These are phyloP conservation scores for Haematococcus sp. DNA, from an alignment of 139 green algal species.

Conservation along the genomic window DNA sequence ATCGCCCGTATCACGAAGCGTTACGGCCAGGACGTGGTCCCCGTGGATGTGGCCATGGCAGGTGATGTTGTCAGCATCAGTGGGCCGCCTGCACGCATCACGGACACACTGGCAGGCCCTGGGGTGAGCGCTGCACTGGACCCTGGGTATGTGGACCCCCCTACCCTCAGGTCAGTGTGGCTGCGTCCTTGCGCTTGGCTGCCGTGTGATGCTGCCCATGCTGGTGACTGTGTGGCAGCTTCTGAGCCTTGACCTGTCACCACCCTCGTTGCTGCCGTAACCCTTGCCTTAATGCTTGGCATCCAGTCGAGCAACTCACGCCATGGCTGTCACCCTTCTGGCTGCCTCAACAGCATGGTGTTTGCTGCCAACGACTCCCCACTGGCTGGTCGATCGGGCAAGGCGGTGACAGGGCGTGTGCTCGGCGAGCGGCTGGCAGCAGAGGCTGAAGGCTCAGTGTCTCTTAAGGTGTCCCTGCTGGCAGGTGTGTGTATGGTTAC, in stretches of 20 bases:
- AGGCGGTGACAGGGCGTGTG: slow-evolving; percentile 73
- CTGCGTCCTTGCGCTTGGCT: not conserved
- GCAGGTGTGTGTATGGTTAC: slow-evolving; percentile 30
- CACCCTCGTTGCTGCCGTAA: no score
- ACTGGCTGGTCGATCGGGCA: slow-evolving; percentile 66
- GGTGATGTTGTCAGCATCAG: slow-evolving; percentile 83
- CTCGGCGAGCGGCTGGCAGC: slow-evolving; percentile 76
- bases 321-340: no score
- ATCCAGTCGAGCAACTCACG: not conserved
- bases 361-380: slow-evolving; percentile 87
- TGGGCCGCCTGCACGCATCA: slow-evolving; percentile 59
- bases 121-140: slow-evolving; percentile 51
- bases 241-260: no score
- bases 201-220: slow-evolving; percentile 13
- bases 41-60: slow-evolving; percentile 49
- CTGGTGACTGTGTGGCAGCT: not conserved
- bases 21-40: not conserved
- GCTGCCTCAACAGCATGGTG: slow-evolving; percentile 63
- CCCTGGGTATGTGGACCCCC: slow-evolving; percentile 79
- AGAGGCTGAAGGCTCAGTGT: slow-evolving; percentile 85
- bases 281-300: not conserved
- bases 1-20: slow-evolving; percentile 60
- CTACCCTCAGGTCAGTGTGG: slow-evolving; percentile 63
- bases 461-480: slow-evolving; percentile 41
- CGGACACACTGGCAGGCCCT: slow-evolving; percentile 68